Evolutionary conservation across 73 alveolate genomes (phyloP).

Genomic region (Stentor roeselii): DNA sequence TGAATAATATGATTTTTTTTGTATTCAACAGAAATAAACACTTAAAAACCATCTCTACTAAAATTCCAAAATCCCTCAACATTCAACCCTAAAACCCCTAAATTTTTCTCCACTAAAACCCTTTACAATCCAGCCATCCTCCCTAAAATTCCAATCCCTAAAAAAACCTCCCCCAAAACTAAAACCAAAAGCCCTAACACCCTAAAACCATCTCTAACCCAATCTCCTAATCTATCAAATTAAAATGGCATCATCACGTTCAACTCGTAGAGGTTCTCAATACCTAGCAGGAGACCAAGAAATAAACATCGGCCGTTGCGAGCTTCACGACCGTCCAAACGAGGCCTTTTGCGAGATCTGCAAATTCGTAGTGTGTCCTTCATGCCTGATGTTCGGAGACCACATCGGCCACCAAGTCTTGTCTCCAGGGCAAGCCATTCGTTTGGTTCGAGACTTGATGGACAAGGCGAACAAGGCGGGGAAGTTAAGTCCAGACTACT

Average conservation of each 20-base stretch:
- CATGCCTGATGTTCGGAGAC: slow-evolving; percentile 56
- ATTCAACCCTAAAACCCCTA: too few relatives aligned
- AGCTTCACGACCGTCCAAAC: slow-evolving; percentile 8
- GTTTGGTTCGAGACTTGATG: slow-evolving; percentile 40
- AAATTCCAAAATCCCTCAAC: too few relatives aligned
- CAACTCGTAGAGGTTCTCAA: slow-evolving; percentile 23
- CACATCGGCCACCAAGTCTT: slow-evolving; percentile 50
- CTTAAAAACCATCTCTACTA: too few relatives aligned
- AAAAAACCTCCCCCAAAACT: too few relatives aligned
- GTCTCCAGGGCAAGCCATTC: slow-evolving; percentile 48
- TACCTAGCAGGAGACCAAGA: neutral
- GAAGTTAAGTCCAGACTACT: slow-evolving; percentile 20
- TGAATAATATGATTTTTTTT: too few relatives aligned
- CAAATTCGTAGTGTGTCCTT: slow-evolving; percentile 44
- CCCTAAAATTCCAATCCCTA: too few relatives aligned
- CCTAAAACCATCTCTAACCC: too few relatives aligned
- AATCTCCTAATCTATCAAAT: too few relatives aligned
- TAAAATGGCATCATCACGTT: slow-evolving; percentile 16
- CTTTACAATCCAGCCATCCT: too few relatives aligned
- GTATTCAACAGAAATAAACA: too few relatives aligned
- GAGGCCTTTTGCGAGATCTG: slow-evolving; percentile 30
- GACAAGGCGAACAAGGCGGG: slow-evolving; percentile 44
- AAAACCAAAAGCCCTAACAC: too few relatives aligned
- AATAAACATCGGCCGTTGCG: neutral
- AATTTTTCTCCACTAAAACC: too few relatives aligned